Base-by-base conservation (phyloP, 179 eudicot genomes). In the Sideroxylon spinosum region DNA sequence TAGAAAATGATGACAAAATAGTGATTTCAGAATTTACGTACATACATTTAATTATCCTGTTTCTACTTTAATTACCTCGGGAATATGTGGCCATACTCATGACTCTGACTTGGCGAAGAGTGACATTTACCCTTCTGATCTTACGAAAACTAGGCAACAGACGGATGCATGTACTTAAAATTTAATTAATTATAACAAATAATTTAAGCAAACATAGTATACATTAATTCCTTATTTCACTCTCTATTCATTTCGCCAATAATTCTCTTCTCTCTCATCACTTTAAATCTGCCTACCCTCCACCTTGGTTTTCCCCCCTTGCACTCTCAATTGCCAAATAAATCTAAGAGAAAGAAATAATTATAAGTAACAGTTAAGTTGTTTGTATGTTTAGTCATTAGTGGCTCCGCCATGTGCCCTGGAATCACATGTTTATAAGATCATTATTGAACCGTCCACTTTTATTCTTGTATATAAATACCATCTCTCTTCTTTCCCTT, bases 321-420 rank as follows among this genome's bases (percentile, higher is more conserved):
- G 37, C 37, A 1, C 37, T 37, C 44, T 37, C 4, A 37, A 37
- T 37, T 37, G 44, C 50, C 52, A 13, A 81, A 71, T 60, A 55
- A 10, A 56, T 17, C 68, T 13, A n/a, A 73, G 37, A 74, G 6
- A 52, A 23, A 70, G 59, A 48, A 80, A 37, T 1, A 37, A 37
- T 37, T 37, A 56, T 76, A 60, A 74, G 57, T 49, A 20, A 70
- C 8, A 56, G 29, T 37, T 66, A 56, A 6, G 57, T 46, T 61
- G 26, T 23, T 52, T 50, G 16, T 7, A 44, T 71, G 70, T 37
- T 37, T 37, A 32, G 37, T 32, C 37, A 77, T 81, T 86, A 80
- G 88, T 85, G 84, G 87, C 86, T 78, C 80, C 88, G 89, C 44
- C 93, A 91, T 91, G 92, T 93, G 95, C 89, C 80, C 80, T 76